Evolutionary conservation across 345 rosid genomes (phyloP), one percentile per base, ranked within the genome.

Genomic region (Camelina laxa): DNA sequence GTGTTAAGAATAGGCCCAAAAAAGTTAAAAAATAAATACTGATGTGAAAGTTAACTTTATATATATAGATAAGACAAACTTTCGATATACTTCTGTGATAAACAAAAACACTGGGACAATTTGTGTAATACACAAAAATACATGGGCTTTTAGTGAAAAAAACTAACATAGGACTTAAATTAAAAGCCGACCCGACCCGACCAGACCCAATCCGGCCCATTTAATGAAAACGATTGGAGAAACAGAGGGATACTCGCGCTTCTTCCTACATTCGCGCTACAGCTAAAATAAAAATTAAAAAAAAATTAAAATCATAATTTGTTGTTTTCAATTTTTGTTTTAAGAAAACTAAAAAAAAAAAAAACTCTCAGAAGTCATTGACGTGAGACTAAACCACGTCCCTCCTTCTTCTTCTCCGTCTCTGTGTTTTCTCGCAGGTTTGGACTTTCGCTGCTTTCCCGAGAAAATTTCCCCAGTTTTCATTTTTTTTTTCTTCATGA

Each of bases 181-280:
- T 6, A 33, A 33, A 33, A 33, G 0, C 9, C 30, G 27, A 24
- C 38, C 38, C 11, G 14, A 33, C 2, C 9, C 30, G 27, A 24
- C 38, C 38, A 3, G 14, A 11, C 14, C 44, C 15, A 17, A 54
- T 11, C 54, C 17, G 64, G 44, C 10, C 72, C 61, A 67, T 0
- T 38, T 1, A 1, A 75, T 5, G 7, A 61, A 76, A 70, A 70
- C 70, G 75, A 63, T 45, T 47, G 75, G 80, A 68, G 65, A 54
- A 67, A 41, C 62, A 69, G 60, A 69, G 60, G 8, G 70, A 60
- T 47, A 21, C 60, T 76, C 74, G 69, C 64, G 79, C 69, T 12
- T 75, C 58, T 48, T 62, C 75, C 80, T 70, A 70, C 80, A 63
- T 70, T 76, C 66, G 66, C 71, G 80, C 66, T 63, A 55, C 65